Percentiles rank a stretch among this genome's conserved stretches.
Evolutionary conservation across 257 asterid genomes (phyloP).

Genomic region (Verbascum thapsus): DNA sequence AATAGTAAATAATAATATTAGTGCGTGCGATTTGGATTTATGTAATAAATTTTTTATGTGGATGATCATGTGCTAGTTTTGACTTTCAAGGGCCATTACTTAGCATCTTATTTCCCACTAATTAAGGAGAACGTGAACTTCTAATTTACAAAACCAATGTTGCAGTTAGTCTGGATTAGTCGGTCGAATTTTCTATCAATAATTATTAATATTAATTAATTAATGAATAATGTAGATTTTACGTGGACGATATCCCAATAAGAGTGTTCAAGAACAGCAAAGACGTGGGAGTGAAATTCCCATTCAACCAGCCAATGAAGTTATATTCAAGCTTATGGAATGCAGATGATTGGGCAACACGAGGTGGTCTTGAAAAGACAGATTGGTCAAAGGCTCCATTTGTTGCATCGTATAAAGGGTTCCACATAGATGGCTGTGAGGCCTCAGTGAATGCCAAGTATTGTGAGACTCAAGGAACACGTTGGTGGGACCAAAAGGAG

Average conservation of each 20-base stretch:
- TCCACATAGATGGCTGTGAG: conserved; percentile 85
- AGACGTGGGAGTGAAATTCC: conserved; percentile 61
- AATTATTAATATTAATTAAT: no score
- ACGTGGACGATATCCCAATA: conserved; percentile 68
- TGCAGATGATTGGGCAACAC: conserved; percentile 86
- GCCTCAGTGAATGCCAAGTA: conserved; percentile 59
- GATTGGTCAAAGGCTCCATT: conserved; percentile 88
- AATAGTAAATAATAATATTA: no score
- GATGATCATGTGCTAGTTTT: conserved; percentile 42
- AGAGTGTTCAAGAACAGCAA: conserved; percentile 73
- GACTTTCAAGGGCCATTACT: conserved; percentile 26
- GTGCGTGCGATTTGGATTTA: no score
- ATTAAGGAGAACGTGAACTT: no score
- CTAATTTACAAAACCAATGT: no score
- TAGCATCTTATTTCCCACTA: no score
- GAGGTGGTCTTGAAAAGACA: conserved; percentile 79
- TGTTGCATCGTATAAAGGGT: conserved; percentile 70
- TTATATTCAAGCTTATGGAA: conserved; percentile 87
- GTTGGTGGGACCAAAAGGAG: conserved; percentile 83
- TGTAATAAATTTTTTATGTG: conserved; percentile 5
- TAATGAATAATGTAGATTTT: conserved; percentile 66
- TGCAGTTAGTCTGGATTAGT: no score
- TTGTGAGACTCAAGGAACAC: conserved; percentile 60
- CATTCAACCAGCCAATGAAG: conserved; percentile 88
- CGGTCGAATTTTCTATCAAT: no score